Evolutionary conservation across 1,284 basidiomycete species (phyloP).

Genomic region (Porogramme epimiltina): DNA sequence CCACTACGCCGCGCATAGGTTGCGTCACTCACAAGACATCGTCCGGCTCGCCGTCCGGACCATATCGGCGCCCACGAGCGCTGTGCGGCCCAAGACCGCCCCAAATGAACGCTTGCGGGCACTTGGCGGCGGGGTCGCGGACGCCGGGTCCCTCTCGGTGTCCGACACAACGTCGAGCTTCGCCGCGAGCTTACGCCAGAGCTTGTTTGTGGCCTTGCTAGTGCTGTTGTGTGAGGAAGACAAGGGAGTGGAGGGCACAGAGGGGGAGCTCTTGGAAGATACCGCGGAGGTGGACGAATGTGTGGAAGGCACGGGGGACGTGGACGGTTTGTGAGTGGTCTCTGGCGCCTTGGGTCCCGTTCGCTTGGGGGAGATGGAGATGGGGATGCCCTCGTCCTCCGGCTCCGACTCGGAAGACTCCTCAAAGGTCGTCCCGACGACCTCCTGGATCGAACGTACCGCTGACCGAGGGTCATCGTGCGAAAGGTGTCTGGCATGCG

Average conservation of each 20-base stretch:
- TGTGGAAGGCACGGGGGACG: slow-evolving; percentile 11
- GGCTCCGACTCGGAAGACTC: slow-evolving; percentile 8
- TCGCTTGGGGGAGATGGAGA: slow-evolving; percentile 3
- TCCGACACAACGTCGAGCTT: slow-evolving; percentile 18
- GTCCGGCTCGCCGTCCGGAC: slow-evolving; percentile 19
- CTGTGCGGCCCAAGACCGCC: slow-evolving; percentile 15
- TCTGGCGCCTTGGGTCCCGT: slow-evolving; percentile 1
- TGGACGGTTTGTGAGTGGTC: slow-evolving; percentile 4
- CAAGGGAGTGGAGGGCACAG: slow-evolving; percentile 14
- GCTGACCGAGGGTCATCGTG: slow-evolving; percentile 16
- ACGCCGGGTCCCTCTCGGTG: slow-evolving; percentile 9
- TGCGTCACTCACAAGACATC: slow-evolving; percentile 13
- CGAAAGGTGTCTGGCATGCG: slow-evolving; percentile 10
- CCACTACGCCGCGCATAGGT: not conserved
- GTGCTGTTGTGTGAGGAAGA: slow-evolving; percentile 4
- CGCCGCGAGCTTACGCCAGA: slow-evolving; percentile 23
- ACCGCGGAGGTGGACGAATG: slow-evolving; percentile 14
- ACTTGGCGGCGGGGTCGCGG: slow-evolving; percentile 3
- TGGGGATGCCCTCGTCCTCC: slow-evolving; percentile 4
- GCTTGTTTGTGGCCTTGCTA: slow-evolving; percentile 11
- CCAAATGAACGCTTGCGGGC: slow-evolving; percentile 19
- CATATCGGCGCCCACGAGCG: slow-evolving; percentile 8
- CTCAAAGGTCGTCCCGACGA: slow-evolving; percentile 6
- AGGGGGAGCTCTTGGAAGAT: slow-evolving; percentile 16
- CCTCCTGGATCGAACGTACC: slow-evolving; percentile 15